A percentile compares a stretch with the other conserved stretches of the same genome.
These are phyloP conservation scores for Fagopyrum esculentum DNA, from an alignment of 148 eudicot species.

Conservation along the genomic window DNA sequence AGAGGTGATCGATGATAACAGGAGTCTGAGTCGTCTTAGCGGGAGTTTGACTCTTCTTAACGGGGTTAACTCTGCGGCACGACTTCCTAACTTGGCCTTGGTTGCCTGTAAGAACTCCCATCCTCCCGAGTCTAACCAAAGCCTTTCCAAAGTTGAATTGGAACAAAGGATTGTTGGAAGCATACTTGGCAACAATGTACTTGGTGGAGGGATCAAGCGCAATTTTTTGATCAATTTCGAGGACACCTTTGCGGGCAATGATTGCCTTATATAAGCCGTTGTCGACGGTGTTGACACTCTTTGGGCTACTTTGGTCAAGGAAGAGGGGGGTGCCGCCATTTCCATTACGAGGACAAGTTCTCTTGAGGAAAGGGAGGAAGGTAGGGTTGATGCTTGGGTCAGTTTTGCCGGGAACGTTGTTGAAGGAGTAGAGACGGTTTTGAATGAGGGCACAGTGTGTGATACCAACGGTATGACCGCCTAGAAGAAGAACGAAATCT, in stretches of 20 bases:
- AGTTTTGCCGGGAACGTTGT: not conserved
- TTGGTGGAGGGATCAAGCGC: no score
- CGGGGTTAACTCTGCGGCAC: no score
- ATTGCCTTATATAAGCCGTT: no score
- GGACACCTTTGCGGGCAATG: no score
- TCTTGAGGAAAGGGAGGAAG: not conserved
- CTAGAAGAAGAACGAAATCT: no score
- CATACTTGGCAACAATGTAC: not conserved
- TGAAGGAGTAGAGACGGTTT: not conserved
- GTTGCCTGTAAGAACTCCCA: constrained; percentile 16
- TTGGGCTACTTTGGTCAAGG: constrained; percentile 28
- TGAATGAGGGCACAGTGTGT: no score
- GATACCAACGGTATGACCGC: no score
- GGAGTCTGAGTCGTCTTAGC: no score
- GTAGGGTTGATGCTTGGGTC: not conserved
- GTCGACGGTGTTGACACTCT: no score
- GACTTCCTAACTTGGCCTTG: constrained; percentile 15
- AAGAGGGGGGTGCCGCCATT: constrained; percentile 19
- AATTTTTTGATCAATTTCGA: no score
- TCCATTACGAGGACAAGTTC: not conserved
- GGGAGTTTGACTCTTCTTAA: no score
- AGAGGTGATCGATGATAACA: no score
- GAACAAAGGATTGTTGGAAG: constrained; percentile 1
- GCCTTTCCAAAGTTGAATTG: constrained; percentile 16
- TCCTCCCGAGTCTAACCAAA: constrained; percentile 15